These are phyloP conservation scores for Chaetothyriales sp. DNA, from an alignment of 2,329 filamentous ascomycete genomes.

Conservation along the genomic window DNA sequence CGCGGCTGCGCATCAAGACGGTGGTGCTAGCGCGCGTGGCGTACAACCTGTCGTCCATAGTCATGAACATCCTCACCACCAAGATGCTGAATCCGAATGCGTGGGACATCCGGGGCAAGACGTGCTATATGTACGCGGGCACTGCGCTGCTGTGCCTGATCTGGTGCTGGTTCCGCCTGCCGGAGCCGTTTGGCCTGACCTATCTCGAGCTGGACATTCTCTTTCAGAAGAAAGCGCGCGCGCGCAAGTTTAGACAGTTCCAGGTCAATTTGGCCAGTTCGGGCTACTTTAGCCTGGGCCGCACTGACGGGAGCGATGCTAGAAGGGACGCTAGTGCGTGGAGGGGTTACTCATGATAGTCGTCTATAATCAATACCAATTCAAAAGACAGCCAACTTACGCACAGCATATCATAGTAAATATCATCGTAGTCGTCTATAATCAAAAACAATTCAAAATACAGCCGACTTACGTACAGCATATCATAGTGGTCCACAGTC, in stretches of 20 bases:
- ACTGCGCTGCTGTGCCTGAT: slow-evolving; percentile 24
- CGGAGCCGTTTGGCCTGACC: slow-evolving; percentile 29
- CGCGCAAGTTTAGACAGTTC: slow-evolving; percentile 23
- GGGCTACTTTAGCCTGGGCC: slow-evolving; percentile 18
- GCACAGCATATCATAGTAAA: no score
- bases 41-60: slow-evolving; percentile 38
- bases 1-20: slow-evolving; percentile 39
- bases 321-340: background rate
- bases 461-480: no score
- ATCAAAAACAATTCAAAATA: no score
- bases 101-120: slow-evolving; percentile 29
- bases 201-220: slow-evolving; percentile 31
- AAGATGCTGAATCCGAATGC: slow-evolving; percentile 23
- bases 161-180: slow-evolving; percentile 29
- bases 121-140: slow-evolving; percentile 29
- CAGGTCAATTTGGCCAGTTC: slow-evolving; percentile 17
- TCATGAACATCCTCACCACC: slow-evolving; percentile 27
- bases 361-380: no score
- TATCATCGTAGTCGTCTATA: no score
- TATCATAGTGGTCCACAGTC: no score
- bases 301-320: background rate
- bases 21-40: slow-evolving; percentile 37
- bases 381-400: no score
- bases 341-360: no score
- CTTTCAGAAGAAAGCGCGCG: slow-evolving; percentile 26